A percentile compares a stretch with the other conserved stretches of the same genome.
Conservation (phyloP, 805 yeast genomes). For the Maudiozyma serrabonitensis region DNA sequence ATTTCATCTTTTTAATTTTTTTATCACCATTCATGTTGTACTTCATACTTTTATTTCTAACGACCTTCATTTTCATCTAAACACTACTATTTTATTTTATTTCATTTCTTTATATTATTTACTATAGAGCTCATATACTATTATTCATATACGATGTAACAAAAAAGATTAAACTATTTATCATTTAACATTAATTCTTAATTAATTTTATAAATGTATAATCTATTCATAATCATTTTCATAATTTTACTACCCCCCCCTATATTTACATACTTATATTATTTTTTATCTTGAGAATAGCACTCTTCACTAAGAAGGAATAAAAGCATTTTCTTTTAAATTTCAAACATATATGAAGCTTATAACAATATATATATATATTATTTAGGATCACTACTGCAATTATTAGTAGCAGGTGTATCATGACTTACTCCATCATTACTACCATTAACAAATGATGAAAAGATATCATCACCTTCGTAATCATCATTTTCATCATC, state of each 20-base stretch:
- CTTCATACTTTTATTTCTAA: not conserved
- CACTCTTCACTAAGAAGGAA: too few species aligned
- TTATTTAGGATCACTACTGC: slow-evolving; percentile 2
- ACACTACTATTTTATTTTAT: not conserved
- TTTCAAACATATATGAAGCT: not conserved
- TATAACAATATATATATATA: not conserved
- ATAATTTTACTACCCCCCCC: too few species aligned
- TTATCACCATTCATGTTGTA: not conserved
- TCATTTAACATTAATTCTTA: too few species aligned
- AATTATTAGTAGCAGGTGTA: slow-evolving; percentile 23
- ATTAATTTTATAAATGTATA: too few species aligned
- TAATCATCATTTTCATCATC: slow-evolving; percentile 5
- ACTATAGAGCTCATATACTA: not conserved
- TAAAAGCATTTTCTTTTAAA: too few species aligned
- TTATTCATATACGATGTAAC: not conserved
- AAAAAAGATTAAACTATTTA: not conserved
- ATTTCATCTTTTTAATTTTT: not conserved
- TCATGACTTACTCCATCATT: slow-evolving; percentile 8
- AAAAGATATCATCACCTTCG: slow-evolving; percentile 15
- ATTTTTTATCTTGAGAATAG: too few species aligned
- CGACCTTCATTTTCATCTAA: not conserved
- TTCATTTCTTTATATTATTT: not conserved
- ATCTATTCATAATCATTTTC: too few species aligned
- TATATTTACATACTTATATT: too few species aligned
- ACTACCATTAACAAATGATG: slow-evolving; percentile 14